Base-by-base conservation (phyloP, 805 yeast genomes). In the Soucietia sequanensis region DNA sequence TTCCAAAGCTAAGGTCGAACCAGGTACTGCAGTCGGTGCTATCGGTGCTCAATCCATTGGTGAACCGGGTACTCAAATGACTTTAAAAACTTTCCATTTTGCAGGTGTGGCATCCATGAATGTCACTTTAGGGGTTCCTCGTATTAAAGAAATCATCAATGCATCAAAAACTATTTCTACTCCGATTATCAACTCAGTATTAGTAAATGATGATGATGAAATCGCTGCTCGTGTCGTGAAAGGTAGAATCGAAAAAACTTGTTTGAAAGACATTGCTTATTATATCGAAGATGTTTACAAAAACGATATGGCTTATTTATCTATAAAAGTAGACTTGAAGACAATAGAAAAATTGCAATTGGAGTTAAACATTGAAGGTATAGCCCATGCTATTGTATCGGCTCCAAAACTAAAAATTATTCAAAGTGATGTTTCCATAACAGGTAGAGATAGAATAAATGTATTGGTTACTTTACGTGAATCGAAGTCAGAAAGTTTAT, bases 101-200 rank as follows among this genome's bases (percentile, higher is more conserved):
- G 99, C 99, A 53, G 99, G 99, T 75, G 99, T 93, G 38, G 98
- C 99, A 23, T 85, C 96, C 30, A 93, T 91, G 97, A 93, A 93
- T 70, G 96, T 91, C 46, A 93, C 99, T 0, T 76, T 93, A 48
- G 99, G 99, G 78, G 99, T 93, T 34, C 99, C 99, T 32, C 96
- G 99, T 77, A 91, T 93, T 59, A 93, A 93, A 66, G 99, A 93
- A 71, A 93, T 93, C 60, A 93, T 93, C 60, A 93, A 93, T 60
- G 99, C 99, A 3, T 86, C 97, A 13, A 93, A 93, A 60, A 78
- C 80, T 13, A 93, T 93, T 50, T 87, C 96, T 5, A 93, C 99
- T 6, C 99, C 99, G 2, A 93, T 93, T 56, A 93, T 93, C 56
- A 89, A 91, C 48, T 95, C 97, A 2, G 89, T 84, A 7, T 71